Evolutionary conservation across 1,284 basidiomycete species (phyloP).

Genomic region (Irpex sp.): DNA sequence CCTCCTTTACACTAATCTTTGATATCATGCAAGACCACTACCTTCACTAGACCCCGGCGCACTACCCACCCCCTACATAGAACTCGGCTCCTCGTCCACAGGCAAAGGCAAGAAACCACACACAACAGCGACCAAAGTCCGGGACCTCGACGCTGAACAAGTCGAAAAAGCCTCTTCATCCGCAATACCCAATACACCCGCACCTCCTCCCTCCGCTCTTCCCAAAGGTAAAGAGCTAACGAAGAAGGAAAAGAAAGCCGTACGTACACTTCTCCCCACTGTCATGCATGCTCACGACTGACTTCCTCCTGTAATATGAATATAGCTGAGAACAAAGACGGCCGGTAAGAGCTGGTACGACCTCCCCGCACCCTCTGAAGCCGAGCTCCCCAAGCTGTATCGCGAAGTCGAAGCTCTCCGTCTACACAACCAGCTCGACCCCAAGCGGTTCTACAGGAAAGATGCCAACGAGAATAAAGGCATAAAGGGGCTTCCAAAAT

Average conservation of each 20-base stretch:
- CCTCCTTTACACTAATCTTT: constrained; percentile 1
- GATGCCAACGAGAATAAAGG: constrained; percentile 83
- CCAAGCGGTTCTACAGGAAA: constrained; percentile 91
- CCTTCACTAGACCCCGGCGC: constrained; percentile 63
- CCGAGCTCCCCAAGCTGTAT: constrained; percentile 80
- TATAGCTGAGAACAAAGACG: constrained; percentile 68
- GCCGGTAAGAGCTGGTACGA: constrained; percentile 90
- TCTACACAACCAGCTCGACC: constrained; percentile 90
- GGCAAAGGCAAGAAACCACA: constrained; percentile 22
- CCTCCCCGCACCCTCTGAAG: constrained; percentile 79
- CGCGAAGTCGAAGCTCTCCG: constrained; percentile 93
- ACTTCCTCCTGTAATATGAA: not conserved
- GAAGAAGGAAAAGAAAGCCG: constrained; percentile 67
- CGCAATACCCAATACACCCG: constrained; percentile 45
- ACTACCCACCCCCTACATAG: constrained; percentile 61
- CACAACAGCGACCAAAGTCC: constrained; percentile 34
- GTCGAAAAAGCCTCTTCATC: constrained; percentile 46
- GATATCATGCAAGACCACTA: constrained; percentile 43
- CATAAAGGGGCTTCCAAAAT: constrained; percentile 83
- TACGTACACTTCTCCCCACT: constrained; percentile 25
- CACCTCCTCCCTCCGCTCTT: constrained; percentile 53
- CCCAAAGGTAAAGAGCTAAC: constrained; percentile 60
- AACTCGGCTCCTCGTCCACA: constrained; percentile 31
- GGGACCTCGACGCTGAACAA: constrained; percentile 58
- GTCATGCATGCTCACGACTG: not conserved